Evolutionary conservation across 352 stramenopile species (phyloP).

Genomic region (Peronosclerospora sorghi): DNA sequence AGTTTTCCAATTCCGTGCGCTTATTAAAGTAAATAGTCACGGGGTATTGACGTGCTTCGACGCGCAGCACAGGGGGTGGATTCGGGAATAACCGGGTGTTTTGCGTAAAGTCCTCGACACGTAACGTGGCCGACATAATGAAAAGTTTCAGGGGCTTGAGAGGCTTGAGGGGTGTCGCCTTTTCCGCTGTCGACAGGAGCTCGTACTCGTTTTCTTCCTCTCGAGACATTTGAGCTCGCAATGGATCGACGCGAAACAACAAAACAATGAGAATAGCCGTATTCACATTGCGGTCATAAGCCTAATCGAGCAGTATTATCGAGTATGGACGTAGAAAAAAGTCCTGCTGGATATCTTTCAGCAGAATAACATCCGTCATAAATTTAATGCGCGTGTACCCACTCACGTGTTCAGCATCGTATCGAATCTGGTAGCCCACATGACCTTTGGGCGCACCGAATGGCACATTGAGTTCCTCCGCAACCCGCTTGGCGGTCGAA

Average conservation of each 20-base stretch:
- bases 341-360: too few relatives aligned
- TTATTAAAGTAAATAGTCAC: too few relatives aligned
- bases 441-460: conserved; percentile 48
- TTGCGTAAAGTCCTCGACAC: too few relatives aligned
- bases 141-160: conserved; percentile 71
- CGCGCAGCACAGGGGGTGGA: too few relatives aligned
- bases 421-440: too few relatives aligned
- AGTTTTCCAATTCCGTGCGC: too few relatives aligned
- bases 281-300: conserved; percentile 96
- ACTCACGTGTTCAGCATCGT: conserved; percentile 91
- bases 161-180: conserved; percentile 31
- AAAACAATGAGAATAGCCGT: too few relatives aligned
- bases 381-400: conserved; percentile 93
- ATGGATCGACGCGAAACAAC: conserved; percentile 86
- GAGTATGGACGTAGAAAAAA: too few relatives aligned
- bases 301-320: too few relatives aligned
- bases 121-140: conserved; percentile 98
- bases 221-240: conserved; percentile 83
- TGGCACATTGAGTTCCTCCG: conserved; percentile 90
- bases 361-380: conserved; percentile 98
- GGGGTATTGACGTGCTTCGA: too few relatives aligned
- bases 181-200: conserved; percentile 31
- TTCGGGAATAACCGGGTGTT: too few relatives aligned
- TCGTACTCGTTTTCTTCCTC: conserved; percentile 53
- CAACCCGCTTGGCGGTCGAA: too few relatives aligned